Conservation (phyloP, 2,329 filamentous ascomycete genomes). For the Harringtonia aguacate region DNA sequence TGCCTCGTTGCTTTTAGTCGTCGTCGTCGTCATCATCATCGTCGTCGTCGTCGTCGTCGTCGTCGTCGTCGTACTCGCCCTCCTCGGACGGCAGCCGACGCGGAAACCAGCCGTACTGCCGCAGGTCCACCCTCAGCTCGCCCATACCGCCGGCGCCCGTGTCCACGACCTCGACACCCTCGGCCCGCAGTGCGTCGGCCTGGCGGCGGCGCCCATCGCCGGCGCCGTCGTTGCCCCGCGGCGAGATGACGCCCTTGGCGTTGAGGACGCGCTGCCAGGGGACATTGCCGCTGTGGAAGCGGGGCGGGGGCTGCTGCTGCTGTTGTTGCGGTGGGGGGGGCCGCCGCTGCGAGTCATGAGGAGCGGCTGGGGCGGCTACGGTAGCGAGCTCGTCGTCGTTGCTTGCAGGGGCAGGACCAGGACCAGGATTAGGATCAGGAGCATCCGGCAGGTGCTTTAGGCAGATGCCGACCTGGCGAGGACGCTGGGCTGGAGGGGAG, state of each 20-base stretch:
- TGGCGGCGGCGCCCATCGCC: constrained; percentile 26
- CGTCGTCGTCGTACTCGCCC: constrained; percentile 8
- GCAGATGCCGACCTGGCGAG: constrained; percentile 80
- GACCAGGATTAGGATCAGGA: no score
- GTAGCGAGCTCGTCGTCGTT: constrained; percentile 19
- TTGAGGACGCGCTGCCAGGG: constrained; percentile 95
- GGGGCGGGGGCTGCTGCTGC: no score
- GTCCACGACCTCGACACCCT: constrained; percentile 40
- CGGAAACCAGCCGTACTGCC: constrained; percentile 46
- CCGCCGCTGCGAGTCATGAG: no score
- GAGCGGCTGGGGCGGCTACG: no score
- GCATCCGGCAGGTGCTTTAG: constrained; percentile 72
- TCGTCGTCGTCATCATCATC: no score
- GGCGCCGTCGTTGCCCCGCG: constrained; percentile 31
- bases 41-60: constrained; percentile 17
- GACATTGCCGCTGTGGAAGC: constrained; percentile 67
- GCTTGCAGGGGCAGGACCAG: background rate
- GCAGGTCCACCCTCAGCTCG: constrained; percentile 40
- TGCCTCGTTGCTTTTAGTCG: no score
- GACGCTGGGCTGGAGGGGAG: constrained; percentile 46
- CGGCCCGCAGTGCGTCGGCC: constrained; percentile 35
- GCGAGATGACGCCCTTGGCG: constrained; percentile 74
- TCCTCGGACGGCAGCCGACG: constrained; percentile 33
- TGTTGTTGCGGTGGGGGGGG: no score
- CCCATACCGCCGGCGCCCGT: constrained; percentile 32